Base-by-base conservation (phyloP, 2,329 filamentous ascomycete species). In the Tolypocladium sp. region DNA sequence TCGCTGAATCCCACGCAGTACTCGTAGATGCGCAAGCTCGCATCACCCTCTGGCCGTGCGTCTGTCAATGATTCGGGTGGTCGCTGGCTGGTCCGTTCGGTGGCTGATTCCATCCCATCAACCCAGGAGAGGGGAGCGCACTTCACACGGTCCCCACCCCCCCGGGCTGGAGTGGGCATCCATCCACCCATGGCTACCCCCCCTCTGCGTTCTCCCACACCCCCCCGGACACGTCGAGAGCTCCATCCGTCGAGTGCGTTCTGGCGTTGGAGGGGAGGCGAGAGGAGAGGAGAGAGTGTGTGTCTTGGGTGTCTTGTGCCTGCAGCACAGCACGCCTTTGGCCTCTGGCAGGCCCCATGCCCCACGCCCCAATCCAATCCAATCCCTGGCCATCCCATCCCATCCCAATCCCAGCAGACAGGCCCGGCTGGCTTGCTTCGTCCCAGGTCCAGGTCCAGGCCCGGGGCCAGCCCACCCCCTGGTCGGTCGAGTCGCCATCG, bases 401-500 rank as follows among this genome's bases (percentile, higher is more conserved):
- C 44, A 57, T 59, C 58, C 58, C 46, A 59, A 27, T 40, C 53
- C 53, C 53, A 55, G 53, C 53, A 41, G 35, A 17, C 13, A 27
- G 53, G 53, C 53, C 53, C 22, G 37, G 53, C 53, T 41, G 22
- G 37, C 35, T 41, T 40, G 53, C 44, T 5, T 55, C 44, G 44
- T 46, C 53, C 35, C 58, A 60, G 56, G 55, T 42, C 58, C 58
- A 57, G 53, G 53, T 55, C 38, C 53, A 51, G 46, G 53, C 53
- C 37, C 41, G 53, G 53, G 35, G 53, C 52, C 42, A 57, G 40
- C 38, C 54, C 58, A 61, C 55, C 55, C 53, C 54, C 41, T 27
- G 38, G 40, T 27, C 44, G 42, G 56, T 33, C 49, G 37, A 58
- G 40, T 58, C 59, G 56, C 56, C 58, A 58, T 58, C 38, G 62